These are phyloP conservation scores for Coniochaeta sp. DNA, from an alignment of 2,329 filamentous ascomycete species.

Conservation along the genomic window DNA sequence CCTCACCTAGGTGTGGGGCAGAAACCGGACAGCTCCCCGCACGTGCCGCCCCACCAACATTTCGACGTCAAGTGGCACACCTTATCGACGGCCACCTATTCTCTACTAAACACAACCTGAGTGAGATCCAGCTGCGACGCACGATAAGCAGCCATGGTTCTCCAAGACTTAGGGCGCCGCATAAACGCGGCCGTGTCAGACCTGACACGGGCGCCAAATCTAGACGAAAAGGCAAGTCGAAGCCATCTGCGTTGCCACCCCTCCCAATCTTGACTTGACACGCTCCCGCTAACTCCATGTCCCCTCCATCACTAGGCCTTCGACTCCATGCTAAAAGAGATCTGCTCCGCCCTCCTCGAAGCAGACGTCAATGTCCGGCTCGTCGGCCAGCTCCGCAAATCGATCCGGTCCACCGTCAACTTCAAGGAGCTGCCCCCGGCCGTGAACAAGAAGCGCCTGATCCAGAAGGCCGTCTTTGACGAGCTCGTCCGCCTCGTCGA, in stretches of 20 bases:
- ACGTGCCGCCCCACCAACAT: conserved; percentile 2
- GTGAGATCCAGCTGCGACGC: conserved; percentile 1
- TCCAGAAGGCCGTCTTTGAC: conserved; percentile 96
- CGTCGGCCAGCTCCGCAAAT: conserved; percentile 84
- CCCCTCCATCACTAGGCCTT: conserved; percentile 62
- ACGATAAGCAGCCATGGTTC: conserved; percentile 65
- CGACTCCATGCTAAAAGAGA: conserved; percentile 97
- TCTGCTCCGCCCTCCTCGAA: conserved; percentile 89
- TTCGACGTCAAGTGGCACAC: not conserved
- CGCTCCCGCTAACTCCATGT: conserved; percentile 26
- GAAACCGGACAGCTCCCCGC: not conserved
- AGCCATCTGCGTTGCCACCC: conserved; percentile 5
- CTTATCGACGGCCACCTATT: not conserved
- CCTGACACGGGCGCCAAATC: conserved; percentile 82
- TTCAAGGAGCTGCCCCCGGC: conserved; percentile 87
- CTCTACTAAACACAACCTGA: not conserved
- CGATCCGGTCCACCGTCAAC: conserved; percentile 84
- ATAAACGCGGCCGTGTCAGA: conserved; percentile 96
- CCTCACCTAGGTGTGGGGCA: not conserved
- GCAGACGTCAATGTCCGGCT: conserved; percentile 96
- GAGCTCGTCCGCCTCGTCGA: conserved; percentile 94
- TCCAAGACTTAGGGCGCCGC: conserved; percentile 96
- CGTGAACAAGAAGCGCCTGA: conserved; percentile 96
- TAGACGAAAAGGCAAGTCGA: conserved; percentile 79
- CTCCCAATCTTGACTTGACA: not conserved